Evolutionary conservation across 441 rosid species (phyloP).

Genomic region (Mallotus repandus): DNA sequence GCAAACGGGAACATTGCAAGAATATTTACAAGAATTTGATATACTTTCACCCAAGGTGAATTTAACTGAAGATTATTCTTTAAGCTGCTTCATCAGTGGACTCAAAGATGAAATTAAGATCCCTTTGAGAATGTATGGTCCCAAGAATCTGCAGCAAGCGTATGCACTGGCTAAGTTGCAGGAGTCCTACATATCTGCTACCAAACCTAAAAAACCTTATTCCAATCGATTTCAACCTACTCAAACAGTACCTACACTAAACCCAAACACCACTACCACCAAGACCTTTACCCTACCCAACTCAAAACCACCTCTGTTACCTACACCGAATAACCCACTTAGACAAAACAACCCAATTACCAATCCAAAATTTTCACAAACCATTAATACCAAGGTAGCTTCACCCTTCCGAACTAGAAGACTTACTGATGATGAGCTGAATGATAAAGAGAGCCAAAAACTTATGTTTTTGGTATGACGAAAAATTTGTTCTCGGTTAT

Average conservation of each 20-base stretch:
- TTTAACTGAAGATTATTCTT: background rate
- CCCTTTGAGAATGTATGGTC: background rate
- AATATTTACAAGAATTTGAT: background rate
- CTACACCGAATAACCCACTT: background rate
- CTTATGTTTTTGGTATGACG: background rate
- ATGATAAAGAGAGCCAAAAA: background rate
- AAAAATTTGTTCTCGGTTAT: background rate
- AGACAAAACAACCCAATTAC: background rate
- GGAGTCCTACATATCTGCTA: background rate
- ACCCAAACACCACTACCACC: background rate
- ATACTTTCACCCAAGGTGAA: background rate
- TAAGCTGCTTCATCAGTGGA: background rate
- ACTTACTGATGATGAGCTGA: background rate
- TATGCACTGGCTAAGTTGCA: background rate
- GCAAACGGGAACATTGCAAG: background rate
- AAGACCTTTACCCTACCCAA: too few relatives aligned
- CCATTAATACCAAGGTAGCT: too few relatives aligned
- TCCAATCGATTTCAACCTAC: too few relatives aligned
- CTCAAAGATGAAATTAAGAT: background rate
- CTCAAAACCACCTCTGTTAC: background rate
- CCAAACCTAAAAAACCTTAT: background rate
- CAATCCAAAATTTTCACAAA: background rate
- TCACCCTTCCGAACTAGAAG: background rate
- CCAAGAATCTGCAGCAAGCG: background rate
- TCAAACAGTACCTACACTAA: too few relatives aligned